Evolutionary conservation across 2,329 filamentous ascomycete species (phyloP), one percentile per base, ranked within the genome.

Genomic region (Alternaria tenuissima): DNA sequence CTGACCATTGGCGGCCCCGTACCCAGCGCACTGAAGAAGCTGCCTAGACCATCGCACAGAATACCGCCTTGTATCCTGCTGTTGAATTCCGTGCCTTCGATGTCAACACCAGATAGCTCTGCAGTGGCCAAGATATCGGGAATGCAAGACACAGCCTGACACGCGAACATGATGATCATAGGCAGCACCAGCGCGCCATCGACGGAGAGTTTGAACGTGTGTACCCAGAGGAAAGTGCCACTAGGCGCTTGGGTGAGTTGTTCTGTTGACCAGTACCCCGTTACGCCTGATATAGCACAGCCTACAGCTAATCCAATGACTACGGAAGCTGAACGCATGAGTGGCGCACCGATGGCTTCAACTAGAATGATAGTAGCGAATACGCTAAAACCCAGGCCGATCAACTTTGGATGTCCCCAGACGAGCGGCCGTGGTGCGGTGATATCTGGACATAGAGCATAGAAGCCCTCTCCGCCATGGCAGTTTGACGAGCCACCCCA

Each of bases 101-200:
- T 73, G n/a, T 65, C 58, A 3, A 73, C 68, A 22, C 53, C 64
- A 1, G 67, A 71, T 7, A 72, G 60, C 44, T 74, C 71, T 1
- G 72, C 71, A 18, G 71, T 73, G 22, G 72, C 71, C 6, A 74
- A 55, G 34, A 74, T 71, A 46, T 74, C 69, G 6, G 78, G 78
- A 68, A 81, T 81, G 44, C 77, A 80, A n/a, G 46, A 62, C 20
- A 74, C 66, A 9, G 68, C 72, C 41, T 74, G 70, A 32, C 70
- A 73, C 4, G 66, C 66, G 46, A 74, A 73, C 72, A 74, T 73
- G 59, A 73, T 72, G 24, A 73, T 63, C 57, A 73, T 55, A 8
- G 69, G 70, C 0, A 73, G 61, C 3, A 72, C 68, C 12, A 73
- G 63, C 7, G 67, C 67, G 8, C 70, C 70, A 47, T 74, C 72